These are phyloP conservation scores for Aspergillus spinulosporus DNA, from an alignment of 2,329 filamentous ascomycete species.

Conservation along the genomic window DNA sequence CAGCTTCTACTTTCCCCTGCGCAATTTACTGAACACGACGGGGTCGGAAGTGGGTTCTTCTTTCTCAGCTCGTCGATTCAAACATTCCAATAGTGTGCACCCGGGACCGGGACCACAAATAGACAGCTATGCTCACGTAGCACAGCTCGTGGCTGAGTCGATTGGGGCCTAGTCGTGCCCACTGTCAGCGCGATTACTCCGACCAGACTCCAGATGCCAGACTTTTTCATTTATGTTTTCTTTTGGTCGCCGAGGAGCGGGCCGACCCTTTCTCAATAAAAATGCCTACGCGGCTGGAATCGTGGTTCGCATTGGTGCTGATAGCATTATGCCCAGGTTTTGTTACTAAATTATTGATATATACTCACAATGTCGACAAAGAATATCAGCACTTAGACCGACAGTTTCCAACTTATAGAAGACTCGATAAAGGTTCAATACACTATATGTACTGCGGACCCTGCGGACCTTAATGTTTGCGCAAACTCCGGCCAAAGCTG, in stretches of 20 bases:
- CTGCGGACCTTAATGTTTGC: neutral
- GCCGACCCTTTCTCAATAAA: conserved; percentile 9
- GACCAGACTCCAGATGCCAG: neutral
- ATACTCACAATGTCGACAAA: too few species aligned
- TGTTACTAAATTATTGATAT: too few species aligned
- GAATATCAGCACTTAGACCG: too few species aligned
- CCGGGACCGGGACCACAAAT: neutral
- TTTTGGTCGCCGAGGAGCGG: conserved; percentile 16
- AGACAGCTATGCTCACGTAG: neutral
- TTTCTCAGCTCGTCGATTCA: neutral
- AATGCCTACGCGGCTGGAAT: conserved; percentile 6
- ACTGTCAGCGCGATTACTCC: neutral
- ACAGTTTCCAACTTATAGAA: too few species aligned
- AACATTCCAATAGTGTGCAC: neutral
- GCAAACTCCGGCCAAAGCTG: neutral
- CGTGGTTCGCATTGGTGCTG: neutral
- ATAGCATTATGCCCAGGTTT: too few species aligned
- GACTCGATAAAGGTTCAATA: too few species aligned
- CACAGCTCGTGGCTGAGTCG: conserved; percentile 3
- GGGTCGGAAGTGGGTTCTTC: neutral
- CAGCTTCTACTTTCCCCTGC: neutral
- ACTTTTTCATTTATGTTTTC: neutral
- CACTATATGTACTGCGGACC: too few species aligned
- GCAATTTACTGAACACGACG: neutral
- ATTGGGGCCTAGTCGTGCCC: neutral